These are phyloP conservation scores for Wickerhamiella allomyrinae DNA, from an alignment of 805 yeast genomes.

Conservation along the genomic window DNA sequence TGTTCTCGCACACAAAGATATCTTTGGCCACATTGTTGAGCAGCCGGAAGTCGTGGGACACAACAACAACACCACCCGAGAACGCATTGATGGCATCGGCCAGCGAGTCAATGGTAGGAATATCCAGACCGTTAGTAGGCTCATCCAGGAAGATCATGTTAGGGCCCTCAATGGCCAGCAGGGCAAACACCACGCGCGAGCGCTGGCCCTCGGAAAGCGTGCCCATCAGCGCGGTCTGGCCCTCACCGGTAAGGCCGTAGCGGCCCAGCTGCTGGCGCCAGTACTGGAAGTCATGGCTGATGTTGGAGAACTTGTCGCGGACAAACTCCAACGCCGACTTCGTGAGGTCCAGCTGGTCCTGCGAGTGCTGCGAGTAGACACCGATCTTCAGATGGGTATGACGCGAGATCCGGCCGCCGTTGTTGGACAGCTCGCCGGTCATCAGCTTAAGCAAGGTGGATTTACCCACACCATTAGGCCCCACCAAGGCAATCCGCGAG, in stretches of 20 bases:
- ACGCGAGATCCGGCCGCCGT: slow-evolving; percentile 88
- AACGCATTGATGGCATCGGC: slow-evolving; percentile 91
- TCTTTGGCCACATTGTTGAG: slow-evolving; percentile 96
- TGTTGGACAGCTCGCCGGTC: slow-evolving; percentile 88
- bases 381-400: slow-evolving; percentile 97
- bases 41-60: slow-evolving; percentile 97
- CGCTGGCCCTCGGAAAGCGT: slow-evolving; percentile 98
- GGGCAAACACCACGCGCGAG: slow-evolving; percentile 95
- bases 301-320: slow-evolving; percentile 76
- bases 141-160: slow-evolving; percentile 91
- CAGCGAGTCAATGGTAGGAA: slow-evolving; percentile 92
- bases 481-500: slow-evolving; percentile 93
- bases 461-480: slow-evolving; percentile 99
- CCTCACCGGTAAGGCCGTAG: slow-evolving; percentile 97
- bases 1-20: slow-evolving; percentile 89
- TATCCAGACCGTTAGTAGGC: slow-evolving; percentile 99
- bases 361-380: slow-evolving; percentile 97
- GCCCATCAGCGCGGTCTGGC: slow-evolving; percentile 97
- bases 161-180: slow-evolving; percentile 89
- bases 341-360: slow-evolving; percentile 92
- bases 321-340: slow-evolving; percentile 93
- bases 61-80: slow-evolving; percentile 97
- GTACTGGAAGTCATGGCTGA: slow-evolving; percentile 97
- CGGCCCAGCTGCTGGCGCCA: slow-evolving; percentile 92
- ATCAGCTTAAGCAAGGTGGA: slow-evolving; percentile 88